Percentiles rank a stretch among this genome's conserved stretches.
Evolutionary conservation across 2,329 filamentous ascomycete genomes (phyloP).

Genomic region (Gyromitra esculenta): DNA sequence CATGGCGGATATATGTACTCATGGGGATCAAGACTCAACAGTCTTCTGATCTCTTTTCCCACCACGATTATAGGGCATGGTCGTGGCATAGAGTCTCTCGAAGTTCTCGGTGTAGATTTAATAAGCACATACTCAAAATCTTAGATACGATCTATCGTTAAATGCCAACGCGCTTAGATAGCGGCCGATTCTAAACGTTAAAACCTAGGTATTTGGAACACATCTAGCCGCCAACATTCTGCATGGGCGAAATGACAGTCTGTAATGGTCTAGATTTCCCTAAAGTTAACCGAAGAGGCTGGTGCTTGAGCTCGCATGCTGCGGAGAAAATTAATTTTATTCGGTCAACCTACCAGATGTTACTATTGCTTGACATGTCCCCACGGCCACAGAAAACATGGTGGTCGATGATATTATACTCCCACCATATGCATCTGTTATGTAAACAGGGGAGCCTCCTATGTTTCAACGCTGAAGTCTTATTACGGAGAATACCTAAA

Average conservation of each 20-base stretch:
- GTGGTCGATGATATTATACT: no score
- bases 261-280: background rate
- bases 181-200: background rate
- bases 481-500: no score
- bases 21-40: no score
- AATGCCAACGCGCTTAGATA: background rate
- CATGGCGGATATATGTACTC: no score
- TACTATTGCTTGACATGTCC: background rate
- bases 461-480: no score
- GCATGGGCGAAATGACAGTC: background rate
- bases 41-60: no score
- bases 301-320: background rate
- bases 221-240: background rate
- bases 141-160: constrained; percentile 5
- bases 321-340: background rate
- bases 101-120: background rate
- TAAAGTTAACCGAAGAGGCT: background rate
- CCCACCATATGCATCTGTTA: no score
- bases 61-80: no score
- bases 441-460: no score
- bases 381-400: no score
- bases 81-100: no score
- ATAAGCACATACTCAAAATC: background rate
- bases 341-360: background rate
- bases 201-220: background rate